Conservation (phyloP, 306 rosid species). For the Bauhinia variegata region DNA sequence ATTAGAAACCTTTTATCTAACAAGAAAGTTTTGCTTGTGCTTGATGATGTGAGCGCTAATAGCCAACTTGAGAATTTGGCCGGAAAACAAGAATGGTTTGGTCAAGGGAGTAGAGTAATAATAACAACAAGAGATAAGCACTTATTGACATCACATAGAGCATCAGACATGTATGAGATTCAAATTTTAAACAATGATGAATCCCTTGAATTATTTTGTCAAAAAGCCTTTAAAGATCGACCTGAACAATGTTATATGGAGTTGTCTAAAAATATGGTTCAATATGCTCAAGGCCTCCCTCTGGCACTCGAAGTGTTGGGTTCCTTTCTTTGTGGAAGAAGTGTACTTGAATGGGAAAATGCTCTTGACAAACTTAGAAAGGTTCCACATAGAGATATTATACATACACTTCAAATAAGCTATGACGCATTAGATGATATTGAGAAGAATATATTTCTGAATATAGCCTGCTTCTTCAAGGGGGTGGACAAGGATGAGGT, state of each 20-base stretch:
- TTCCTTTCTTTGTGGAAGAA: background rate
- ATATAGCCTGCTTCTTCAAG: constrained; percentile 32
- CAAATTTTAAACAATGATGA: background rate
- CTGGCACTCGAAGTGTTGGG: background rate
- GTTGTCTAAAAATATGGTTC: background rate
- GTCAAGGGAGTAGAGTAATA: background rate
- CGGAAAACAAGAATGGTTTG: background rate
- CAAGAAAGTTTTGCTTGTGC: background rate
- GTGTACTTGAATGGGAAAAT: background rate
- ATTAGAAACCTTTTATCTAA: background rate
- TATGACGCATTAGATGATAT: background rate
- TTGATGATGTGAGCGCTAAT: background rate
- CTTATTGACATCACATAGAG: background rate
- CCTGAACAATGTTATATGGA: background rate
- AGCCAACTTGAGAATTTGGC: background rate
- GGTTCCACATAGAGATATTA: background rate
- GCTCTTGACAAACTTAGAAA: background rate
- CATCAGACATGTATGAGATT: too few relatives aligned
- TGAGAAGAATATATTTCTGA: constrained; percentile 21
- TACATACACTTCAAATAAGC: background rate
- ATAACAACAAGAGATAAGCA: background rate
- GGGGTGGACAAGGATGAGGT: background rate
- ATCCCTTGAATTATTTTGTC: constrained; percentile 10
- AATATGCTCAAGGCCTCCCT: constrained; percentile 16
- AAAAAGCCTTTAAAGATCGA: background rate